Evolutionary conservation across 2,329 filamentous ascomycete genomes (phyloP).

Genomic region (Falciphora oryzae): DNA sequence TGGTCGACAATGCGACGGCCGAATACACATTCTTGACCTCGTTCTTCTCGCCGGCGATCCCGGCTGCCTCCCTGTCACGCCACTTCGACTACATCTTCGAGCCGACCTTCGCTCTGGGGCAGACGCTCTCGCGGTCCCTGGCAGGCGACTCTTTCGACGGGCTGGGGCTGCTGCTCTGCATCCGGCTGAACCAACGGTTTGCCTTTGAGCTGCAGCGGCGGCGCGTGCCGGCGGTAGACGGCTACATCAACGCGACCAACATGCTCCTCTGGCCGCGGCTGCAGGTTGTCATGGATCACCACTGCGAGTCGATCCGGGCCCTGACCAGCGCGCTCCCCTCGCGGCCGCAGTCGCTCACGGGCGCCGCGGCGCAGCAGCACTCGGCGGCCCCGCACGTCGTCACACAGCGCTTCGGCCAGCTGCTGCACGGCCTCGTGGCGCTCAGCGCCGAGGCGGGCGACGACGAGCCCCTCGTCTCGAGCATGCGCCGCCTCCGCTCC

Average conservation of each 20-base stretch:
- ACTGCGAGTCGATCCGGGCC: conserved; percentile 77
- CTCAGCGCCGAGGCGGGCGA: conserved; percentile 89
- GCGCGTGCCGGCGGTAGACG: conserved; percentile 81
- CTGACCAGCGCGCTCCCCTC: conserved; percentile 49
- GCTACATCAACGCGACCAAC: conserved; percentile 88
- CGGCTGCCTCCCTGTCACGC: conserved; percentile 70
- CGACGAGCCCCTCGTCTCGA: conserved; percentile 84
- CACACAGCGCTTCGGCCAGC: conserved; percentile 92
- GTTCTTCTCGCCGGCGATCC: conserved; percentile 77
- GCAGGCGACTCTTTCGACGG: conserved; percentile 75
- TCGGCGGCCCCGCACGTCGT: conserved; percentile 84
- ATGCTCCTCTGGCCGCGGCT: conserved; percentile 97
- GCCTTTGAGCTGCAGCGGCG: conserved; percentile 91
- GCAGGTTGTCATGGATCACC: conserved; percentile 87
- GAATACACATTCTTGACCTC: conserved; percentile 92
- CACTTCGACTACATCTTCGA: conserved; percentile 87
- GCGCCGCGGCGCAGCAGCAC: conserved; percentile 47
- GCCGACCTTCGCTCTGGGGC: conserved; percentile 80
- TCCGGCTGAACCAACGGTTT: conserved; percentile 87
- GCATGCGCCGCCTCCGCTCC: conserved; percentile 66
- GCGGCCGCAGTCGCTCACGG: conserved; percentile 22
- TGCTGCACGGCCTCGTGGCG: conserved; percentile 76
- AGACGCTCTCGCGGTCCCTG: conserved; percentile 68
- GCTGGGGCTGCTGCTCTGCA: conserved; percentile 82
- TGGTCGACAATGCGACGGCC: conserved; percentile 88